Evolutionary conservation across 2,329 filamentous ascomycete species (phyloP), one percentile per base, ranked within the genome.

Genomic region (Boeremia lycopersici): DNA sequence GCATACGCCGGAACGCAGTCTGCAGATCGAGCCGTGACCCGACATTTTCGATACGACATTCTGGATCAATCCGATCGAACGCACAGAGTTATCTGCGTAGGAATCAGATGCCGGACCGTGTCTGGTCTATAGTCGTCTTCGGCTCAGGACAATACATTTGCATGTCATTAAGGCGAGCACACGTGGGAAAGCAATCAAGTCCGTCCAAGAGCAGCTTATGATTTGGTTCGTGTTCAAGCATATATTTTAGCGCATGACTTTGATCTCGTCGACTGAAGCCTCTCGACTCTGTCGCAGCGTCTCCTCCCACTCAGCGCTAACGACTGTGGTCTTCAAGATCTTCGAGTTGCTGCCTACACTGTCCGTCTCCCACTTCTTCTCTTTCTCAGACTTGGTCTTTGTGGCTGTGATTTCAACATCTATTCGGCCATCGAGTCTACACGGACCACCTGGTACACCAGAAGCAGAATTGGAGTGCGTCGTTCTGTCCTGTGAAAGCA

Each of bases 321-420:
- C 64, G 10, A 71, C 70, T 4, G 70, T 74, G 4, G 71, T 74
- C 55, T 72, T 74, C 54, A 74, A 44, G 28, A 74, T 74, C 54
- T 71, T 72, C 2, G 70, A 65, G 45, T 69, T 64, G 39, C 66
- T 73, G 1, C 65, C 70, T 15, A 61, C 72, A 48, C 70, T 74
- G 35, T 68, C 67, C 1, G 63, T 67, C 35, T 74, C 70, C 70
- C 70, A 73, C 45, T 60, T 69, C 43, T 53, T 67, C 12, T 68
- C 62, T 0, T 65, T 62, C 1, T 33, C 55, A 1, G 48, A n/a
- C 4, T 40, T 57, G 15, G 60, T 53, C 19, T 51, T 57, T 11
- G 62, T 38, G 7, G 69, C 69, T 10, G 63, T 65, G 10, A 73
- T 74, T 26, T 72, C 64, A 3, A 74, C 71, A 31, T 62, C 68